Base-by-base conservation (phyloP, 2,329 filamentous ascomycete species). In the Aspergillus pseudoviridinutans region DNA sequence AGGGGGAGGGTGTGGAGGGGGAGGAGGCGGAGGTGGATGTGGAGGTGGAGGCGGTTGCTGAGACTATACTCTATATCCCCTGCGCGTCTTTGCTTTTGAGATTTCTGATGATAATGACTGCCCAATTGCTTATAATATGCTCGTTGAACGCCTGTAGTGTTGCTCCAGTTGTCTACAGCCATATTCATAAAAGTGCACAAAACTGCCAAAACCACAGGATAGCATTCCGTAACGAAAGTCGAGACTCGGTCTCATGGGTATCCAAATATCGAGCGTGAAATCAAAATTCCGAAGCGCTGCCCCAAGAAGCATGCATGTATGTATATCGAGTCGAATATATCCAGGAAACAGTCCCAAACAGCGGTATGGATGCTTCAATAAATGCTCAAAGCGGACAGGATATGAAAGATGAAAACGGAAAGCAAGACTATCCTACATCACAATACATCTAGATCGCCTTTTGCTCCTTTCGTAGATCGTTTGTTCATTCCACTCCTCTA, bases 1-100 rank as follows among this genome's bases (percentile, higher is more conserved):
- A 41, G 75, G 77, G 3, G 77, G 80, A 41, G 75, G 77, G 3
- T 70, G 77, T 1, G 73, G 74, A 0, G 73, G 77, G 1, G 47
- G 55, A 17, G 53, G 60, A 1, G 58, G 60, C 22, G 57, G 59
- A 9, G 57, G 62, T 7, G 54, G 58, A 8, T 29, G 62, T 24
- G 53, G 61, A 24, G 54, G 61, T 2, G 58, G n/a, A 22, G 22
- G 58, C 3, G 24, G 24, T 25, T 49, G 60, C 10, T 50, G 22
- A 53, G 32, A 38, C 32, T 7, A 17, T 38, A 14, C 32, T 38
- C 28, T 38, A 38, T 38, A 17, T 38, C 32, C 32, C 14, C 17
- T 7, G 32, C 14, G 32, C 32, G 32, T n/a, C 41, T 10, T n/a
- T 42, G 51, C 38, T 41, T 27, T 29, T 42, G 51, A 12, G 51